Base-by-base conservation (phyloP, 257 asterid species). In the Salvia splendens region DNA sequence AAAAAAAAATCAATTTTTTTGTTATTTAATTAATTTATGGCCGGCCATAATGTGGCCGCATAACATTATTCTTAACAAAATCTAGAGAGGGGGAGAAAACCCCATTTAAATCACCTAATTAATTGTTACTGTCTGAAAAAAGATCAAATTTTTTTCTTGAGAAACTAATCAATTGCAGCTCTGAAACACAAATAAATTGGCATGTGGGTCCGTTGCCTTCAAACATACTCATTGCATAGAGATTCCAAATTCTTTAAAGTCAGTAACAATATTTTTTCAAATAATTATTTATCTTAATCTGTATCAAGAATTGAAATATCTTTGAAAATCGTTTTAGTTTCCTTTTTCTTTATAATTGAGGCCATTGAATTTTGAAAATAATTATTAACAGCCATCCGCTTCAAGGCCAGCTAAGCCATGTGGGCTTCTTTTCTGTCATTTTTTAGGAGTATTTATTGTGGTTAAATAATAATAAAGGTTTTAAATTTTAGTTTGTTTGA, bases 181-280 rank as follows among this genome's bases (percentile, higher is more conserved):
- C 83, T 78, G 88, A 81, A 85, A 72, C 78, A 67, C 68, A 63
- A 62, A 64, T 38, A 5, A 53, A 36, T 42, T 43, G 58, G 14
- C 58, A 76, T 67, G 84, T 74, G 85, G 86, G 91, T 55, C 81
- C 77, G 76, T 61, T 81, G 46, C 64, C 86, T 83, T 73, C 16
- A 80, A 80, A 83, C 77, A 64, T 38, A 85, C 84, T 81, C 88
- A 74, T 76, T 81, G 75, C 86, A 73, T 73, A 69, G 83, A 80
- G 83, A 79, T 73, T 74, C 75, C 71, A 54, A 69, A 12, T 78
- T 65, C 59, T 50, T 48, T 53, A 24, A 17, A 17, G 20, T 17
- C 20, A 17, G 20, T 17, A 17, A 17, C 20, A 17, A 17, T 17
- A 0, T 17, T 17, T 17, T 17, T 17, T 17, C 20, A 17, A 17